Evolutionary conservation across 345 rosid genomes (phyloP), one percentile per base, ranked within the genome.

Genomic region (Rhodamnia argentea): DNA sequence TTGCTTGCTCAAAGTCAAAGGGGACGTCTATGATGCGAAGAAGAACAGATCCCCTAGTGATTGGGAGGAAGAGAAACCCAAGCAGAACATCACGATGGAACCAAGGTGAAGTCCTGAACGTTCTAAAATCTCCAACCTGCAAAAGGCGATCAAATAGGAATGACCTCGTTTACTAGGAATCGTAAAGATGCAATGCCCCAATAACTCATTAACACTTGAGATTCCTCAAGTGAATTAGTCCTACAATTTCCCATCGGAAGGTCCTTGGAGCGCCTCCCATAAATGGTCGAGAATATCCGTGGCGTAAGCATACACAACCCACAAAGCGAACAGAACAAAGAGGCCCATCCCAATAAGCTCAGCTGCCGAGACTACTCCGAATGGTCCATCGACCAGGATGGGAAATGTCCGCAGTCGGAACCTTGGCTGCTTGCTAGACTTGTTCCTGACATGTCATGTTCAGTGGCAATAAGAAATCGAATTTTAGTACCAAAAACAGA

Each of bases 351-450:
- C 99, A 85, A 95, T 89, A 52, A 94, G 86, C 91, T 95, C 98
- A 27, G 98, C 94, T 40, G 99, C 98, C 37, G 98, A 92, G 85
- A 97, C 98, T 87, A 97, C 98, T 54, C 99, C 98, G 84, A 95
- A 91, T 83, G 96, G 97, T 86, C 98, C 98, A 84, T 92, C 94
- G 83, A 95, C 97, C 59, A 95, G 91, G 60, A 93, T 85, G 23
- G 99, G 99, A 84, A 97, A 94, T 8, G 99, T 97, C 98, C 98
- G 93, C 64, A 97, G 75, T 32, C 96, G 91, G 83, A 92, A 90
- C 27, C 94, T 87, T 3, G 98, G 96, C 20, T 82, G 52, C 78
- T 87, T 91, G 10, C 90, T 84, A 84, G 81, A 85, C 92, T 90
- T 89, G 86, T 90, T 91, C 91, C 96, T 94, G 86, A 78, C 76